Evolutionary conservation across 768 basidiomycete genomes (phyloP).

Genomic region (Russula ochroleuca): DNA sequence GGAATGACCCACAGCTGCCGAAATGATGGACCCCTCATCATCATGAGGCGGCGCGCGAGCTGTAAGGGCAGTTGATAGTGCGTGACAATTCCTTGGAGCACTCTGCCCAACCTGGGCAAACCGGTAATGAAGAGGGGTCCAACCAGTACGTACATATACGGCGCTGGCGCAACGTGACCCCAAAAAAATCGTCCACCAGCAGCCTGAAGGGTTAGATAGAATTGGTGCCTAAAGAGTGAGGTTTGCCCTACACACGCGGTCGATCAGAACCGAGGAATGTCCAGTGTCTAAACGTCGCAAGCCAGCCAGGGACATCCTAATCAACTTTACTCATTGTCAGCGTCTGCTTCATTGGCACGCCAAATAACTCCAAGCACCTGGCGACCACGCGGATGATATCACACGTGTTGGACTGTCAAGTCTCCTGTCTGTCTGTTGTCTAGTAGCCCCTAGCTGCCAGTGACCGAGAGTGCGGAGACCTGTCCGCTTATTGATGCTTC

Average conservation of each 20-base stretch:
- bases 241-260: conserved; percentile 5
- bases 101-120: conserved; percentile 12
- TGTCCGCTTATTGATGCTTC: neutral
- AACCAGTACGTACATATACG: conserved; percentile 12
- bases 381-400: neutral
- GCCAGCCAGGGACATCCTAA: conserved; percentile 3
- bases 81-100: conserved; percentile 14
- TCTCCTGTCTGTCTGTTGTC: conserved; percentile 23
- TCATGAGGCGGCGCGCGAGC: conserved; percentile 5
- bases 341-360: neutral
- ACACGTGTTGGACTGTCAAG: conserved; percentile 8
- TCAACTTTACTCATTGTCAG: neutral
- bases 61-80: conserved; percentile 4
- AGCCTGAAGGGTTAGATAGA: neutral
- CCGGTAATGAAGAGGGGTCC: conserved; percentile 20
- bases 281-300: neutral
- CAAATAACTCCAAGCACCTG: neutral
- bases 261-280: conserved; percentile 14
- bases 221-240: neutral
- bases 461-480: neutral
- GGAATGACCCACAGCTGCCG: conserved; percentile 11
- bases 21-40: conserved; percentile 10
- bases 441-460: conserved; percentile 15
- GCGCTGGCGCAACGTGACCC: conserved; percentile 3
- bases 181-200: neutral